A percentile compares a stretch with the other conserved stretches of the same genome.
phyloP scores from a whole-genome alignment of 805 yeast genomes.

The Candida parachauliodes region DNA sequence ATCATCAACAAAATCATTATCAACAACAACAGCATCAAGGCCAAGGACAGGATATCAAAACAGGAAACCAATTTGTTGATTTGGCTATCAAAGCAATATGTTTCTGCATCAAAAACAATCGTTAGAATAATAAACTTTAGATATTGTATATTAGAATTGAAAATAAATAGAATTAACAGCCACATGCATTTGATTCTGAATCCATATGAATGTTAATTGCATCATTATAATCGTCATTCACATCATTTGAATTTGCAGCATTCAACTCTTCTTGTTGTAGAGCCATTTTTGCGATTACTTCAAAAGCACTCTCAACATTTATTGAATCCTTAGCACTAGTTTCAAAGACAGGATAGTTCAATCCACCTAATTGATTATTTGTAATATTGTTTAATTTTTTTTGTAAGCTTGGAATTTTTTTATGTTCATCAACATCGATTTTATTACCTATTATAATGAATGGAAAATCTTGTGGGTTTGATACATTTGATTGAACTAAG shows the following conservation, averaged over 20 bases:
- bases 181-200: slow-evolving; percentile 72
- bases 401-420: slow-evolving; percentile 61
- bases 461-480: slow-evolving; percentile 93
- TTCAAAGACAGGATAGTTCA: slow-evolving; percentile 79
- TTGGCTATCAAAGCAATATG: slow-evolving; percentile 30
- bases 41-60: slow-evolving; percentile 16
- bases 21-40: slow-evolving; percentile 17
- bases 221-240: slow-evolving; percentile 83
- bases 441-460: slow-evolving; percentile 94
- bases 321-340: slow-evolving; percentile 97
- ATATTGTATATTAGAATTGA: slow-evolving; percentile 3
- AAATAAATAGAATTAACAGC: slow-evolving; percentile 44
- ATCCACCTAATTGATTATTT: slow-evolving; percentile 54
- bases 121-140: slow-evolving; percentile 1
- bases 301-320: slow-evolving; percentile 93
- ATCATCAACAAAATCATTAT: slow-evolving; percentile 16
- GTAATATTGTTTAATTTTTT: slow-evolving; percentile 49
- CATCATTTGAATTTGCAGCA: slow-evolving; percentile 62
- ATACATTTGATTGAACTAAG: slow-evolving; percentile 85
- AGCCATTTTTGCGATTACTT: slow-evolving; percentile 93
- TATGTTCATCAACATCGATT: slow-evolving; percentile 89
- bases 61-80: slow-evolving; percentile 27
- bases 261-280: slow-evolving; percentile 91
- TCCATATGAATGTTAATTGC: slow-evolving; percentile 94
- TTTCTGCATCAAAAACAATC: slow-evolving; percentile 23